phyloP scores from a whole-genome alignment of 208 protist species.

The Crithidia brevicula region DNA sequence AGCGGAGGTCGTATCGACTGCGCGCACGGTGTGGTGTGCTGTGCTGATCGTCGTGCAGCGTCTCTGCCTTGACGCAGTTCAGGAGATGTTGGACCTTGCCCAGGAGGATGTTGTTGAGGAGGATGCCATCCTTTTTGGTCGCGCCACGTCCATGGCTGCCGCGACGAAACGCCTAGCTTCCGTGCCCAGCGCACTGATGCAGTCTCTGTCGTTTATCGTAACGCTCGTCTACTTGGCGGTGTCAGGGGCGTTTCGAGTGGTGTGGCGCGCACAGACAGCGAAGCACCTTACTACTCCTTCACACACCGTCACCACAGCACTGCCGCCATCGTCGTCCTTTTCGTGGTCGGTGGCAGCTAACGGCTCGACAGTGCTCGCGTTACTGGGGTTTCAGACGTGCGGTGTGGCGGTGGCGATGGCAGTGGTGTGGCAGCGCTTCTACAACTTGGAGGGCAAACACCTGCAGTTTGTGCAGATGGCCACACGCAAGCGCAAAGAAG shows the following conservation, averaged over 20 bases:
- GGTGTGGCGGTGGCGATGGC: constrained; percentile 28
- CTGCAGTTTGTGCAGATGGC: constrained; percentile 75
- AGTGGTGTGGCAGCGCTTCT: constrained; percentile 47
- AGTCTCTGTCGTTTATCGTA: constrained; percentile 31
- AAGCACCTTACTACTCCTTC: background rate
- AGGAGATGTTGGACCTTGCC: constrained; percentile 14
- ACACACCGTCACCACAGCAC: background rate
- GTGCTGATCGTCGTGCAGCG: constrained; percentile 22
- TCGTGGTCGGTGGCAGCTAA: background rate
- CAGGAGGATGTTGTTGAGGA: constrained; percentile 54
- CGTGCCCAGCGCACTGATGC: constrained; percentile 24
- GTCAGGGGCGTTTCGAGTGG: constrained; percentile 7
- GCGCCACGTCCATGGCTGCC: constrained; percentile 23
- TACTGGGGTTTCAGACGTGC: constrained; percentile 34
- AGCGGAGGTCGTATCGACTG: background rate
- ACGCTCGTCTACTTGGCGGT: constrained; percentile 15
- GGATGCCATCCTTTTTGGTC: constrained; percentile 64
- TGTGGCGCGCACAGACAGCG: background rate
- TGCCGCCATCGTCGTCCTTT: background rate
- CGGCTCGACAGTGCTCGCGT: constrained; percentile 26
- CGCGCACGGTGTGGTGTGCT: constrained; percentile 12
- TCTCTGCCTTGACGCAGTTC: constrained; percentile 13
- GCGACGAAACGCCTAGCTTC: constrained; percentile 20
- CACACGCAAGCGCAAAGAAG: constrained; percentile 49
- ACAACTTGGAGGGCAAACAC: constrained; percentile 74